A percentile compares a stretch with the other conserved stretches of the same genome.
These are phyloP conservation scores for Zoysia pacifica DNA, from an alignment of 176 grass and related monocot genomes.

Conservation along the genomic window DNA sequence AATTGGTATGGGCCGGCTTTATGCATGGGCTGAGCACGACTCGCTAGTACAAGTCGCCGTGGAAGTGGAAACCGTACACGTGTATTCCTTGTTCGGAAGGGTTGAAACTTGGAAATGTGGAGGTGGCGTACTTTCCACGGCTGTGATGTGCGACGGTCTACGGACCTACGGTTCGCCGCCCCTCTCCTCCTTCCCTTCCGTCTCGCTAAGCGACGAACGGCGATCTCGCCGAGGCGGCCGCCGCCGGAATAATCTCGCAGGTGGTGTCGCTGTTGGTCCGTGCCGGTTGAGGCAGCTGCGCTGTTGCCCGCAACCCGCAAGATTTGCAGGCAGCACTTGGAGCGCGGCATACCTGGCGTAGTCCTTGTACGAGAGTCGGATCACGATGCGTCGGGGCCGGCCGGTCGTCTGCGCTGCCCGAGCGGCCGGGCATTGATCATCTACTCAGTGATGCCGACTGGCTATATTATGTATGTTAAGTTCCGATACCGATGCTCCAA, in stretches of 20 bases:
- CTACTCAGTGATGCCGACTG: neutral
- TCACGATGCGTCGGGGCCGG: neutral
- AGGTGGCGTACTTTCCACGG: conserved; percentile 23
- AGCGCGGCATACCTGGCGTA: neutral
- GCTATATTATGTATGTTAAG: neutral
- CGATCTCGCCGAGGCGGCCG: conserved; percentile 1
- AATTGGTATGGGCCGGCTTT: too few relatives aligned
- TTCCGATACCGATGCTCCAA: neutral
- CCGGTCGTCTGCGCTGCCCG: neutral
- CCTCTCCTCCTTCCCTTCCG: neutral
- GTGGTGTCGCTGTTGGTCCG: neutral
- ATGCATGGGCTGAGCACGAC: neutral
- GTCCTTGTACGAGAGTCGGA: neutral
- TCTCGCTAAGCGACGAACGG: neutral
- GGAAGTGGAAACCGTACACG: neutral
- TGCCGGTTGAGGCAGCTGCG: neutral
- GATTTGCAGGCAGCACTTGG: neutral
- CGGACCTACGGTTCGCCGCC: neutral
- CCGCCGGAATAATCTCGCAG: neutral
- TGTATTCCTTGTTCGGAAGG: neutral
- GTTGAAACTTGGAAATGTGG: conserved; percentile 12
- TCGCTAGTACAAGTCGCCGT: neutral
- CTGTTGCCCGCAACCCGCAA: neutral
- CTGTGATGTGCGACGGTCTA: neutral
- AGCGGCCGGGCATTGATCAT: neutral